Evolutionary conservation across 1,284 basidiomycete genomes (phyloP), one percentile per base, ranked within the genome.

Genomic region (Naganishia sp.): DNA sequence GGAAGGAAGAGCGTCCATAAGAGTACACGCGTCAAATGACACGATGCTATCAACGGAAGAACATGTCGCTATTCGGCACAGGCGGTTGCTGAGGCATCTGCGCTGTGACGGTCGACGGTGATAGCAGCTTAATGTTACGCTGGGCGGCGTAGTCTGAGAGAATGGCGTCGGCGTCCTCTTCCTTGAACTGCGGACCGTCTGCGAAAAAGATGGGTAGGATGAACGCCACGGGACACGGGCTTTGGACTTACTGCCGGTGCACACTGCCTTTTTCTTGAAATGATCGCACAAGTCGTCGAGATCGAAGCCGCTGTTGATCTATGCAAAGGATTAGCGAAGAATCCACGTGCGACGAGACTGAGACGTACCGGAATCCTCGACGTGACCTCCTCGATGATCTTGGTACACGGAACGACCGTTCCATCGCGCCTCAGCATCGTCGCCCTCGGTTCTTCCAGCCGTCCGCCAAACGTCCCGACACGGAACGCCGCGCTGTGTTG

Each of bases 231-330:
- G 10, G 23, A 6, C 9, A 18, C 11, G 56, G 23, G 11, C 13
- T 16, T 16, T 39, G 16, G 42, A 72, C 75, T 69, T 60, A 73
- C 78, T 73, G 65, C 77, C 79, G 60, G 71, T 73, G 59, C 77
- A 78, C 2, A 73, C 75, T 15, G 78, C 79, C 65, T 80, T 80
- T 10, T 67, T 43, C 61, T 72, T 70, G 75, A 80, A 78, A 68
- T 75, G 72, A 56, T 77, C 75, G 65, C 79, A 80, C 46, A 80
- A 71, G 65, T 80, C 79, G 63, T 80, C 79, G 53, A 80, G 75
- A 42, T 79, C 65, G n/a, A 80, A 68, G 39, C 78, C 72, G 55
- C 72, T 71, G 6, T 72, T 69, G 43, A 64, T 56, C 71, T 71
- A 64, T 44, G n/a, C 31, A 6, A 48, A 13, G 55, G 21, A 33